Evolutionary conservation across 441 rosid genomes (phyloP).

Genomic region (Pelargonium citronellum): DNA sequence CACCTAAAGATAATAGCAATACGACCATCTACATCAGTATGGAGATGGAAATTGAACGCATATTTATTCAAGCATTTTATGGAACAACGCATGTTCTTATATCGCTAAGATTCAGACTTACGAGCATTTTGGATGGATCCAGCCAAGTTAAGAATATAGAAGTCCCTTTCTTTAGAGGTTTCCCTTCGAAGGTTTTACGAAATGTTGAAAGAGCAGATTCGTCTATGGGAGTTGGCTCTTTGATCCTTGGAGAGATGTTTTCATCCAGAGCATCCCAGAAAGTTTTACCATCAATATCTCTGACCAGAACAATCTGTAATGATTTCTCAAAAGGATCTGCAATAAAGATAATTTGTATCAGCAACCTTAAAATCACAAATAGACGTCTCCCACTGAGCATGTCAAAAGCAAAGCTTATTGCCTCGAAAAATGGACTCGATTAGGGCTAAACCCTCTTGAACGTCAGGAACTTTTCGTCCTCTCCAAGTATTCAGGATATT

Average conservation of each 20-base stretch:
- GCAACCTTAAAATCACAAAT: slow-evolving; percentile 10
- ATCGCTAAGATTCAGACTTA: slow-evolving; percentile 30
- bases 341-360: slow-evolving; percentile 1
- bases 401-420: slow-evolving; percentile 21
- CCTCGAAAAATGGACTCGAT: slow-evolving; percentile 52
- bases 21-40: slow-evolving; percentile 18
- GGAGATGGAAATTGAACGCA: slow-evolving; percentile 10
- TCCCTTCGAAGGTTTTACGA: slow-evolving; percentile 54
- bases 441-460: slow-evolving; percentile 44
- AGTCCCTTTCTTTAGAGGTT: slow-evolving; percentile 69
- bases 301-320: slow-evolving; percentile 69
- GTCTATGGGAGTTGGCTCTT: slow-evolving; percentile 45
- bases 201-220: slow-evolving; percentile 56
- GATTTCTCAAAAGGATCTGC: slow-evolving; percentile 64
- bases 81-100: neutral
- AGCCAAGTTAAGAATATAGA: slow-evolving; percentile 69
- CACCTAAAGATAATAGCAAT: slow-evolving; percentile 39
- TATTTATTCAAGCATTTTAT: too few species aligned
- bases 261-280: slow-evolving; percentile 86
- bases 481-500: slow-evolving; percentile 45
- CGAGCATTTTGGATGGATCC: slow-evolving; percentile 58
- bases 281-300: slow-evolving; percentile 88
- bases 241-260: slow-evolving; percentile 65
- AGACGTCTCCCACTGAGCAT: neutral
- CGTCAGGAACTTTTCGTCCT: slow-evolving; percentile 46